These are phyloP conservation scores for Phlyctochytrium arcticum DNA, from an alignment of 192 early-diverging fungal species.

Conservation along the genomic window DNA sequence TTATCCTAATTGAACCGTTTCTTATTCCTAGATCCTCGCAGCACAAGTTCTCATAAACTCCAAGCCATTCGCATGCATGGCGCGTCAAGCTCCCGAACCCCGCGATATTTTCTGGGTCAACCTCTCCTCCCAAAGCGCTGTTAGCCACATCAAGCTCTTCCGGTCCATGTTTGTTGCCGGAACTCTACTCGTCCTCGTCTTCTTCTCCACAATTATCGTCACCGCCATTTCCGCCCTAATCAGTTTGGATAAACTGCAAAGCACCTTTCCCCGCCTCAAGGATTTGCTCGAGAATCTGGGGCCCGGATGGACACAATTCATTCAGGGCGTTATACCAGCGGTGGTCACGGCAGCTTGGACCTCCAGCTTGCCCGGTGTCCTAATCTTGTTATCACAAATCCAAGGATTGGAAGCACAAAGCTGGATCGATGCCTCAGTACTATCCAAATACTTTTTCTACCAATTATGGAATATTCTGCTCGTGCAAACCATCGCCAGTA, in stretches of 20 bases:
- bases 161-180: slow-evolving; percentile 31
- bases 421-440: slow-evolving; percentile 47
- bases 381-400: slow-evolving; percentile 41
- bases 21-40: slow-evolving; percentile 32
- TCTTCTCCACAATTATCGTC: slow-evolving; percentile 34
- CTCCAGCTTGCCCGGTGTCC: slow-evolving; percentile 38
- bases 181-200: slow-evolving; percentile 32
- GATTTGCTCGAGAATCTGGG: slow-evolving; percentile 29
- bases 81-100: slow-evolving; percentile 48
- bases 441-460: slow-evolving; percentile 53
- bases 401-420: slow-evolving; percentile 49
- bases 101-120: slow-evolving; percentile 57
- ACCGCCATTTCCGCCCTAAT: slow-evolving; percentile 30
- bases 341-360: slow-evolving; percentile 46
- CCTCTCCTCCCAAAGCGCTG: slow-evolving; percentile 39
- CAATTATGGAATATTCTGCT: slow-evolving; percentile 46
- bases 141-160: slow-evolving; percentile 45
- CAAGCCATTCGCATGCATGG: slow-evolving; percentile 48
- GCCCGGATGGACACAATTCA: slow-evolving; percentile 27
- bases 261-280: slow-evolving; percentile 30
- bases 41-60: slow-evolving; percentile 40
- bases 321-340: slow-evolving; percentile 44
- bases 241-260: slow-evolving; percentile 25
- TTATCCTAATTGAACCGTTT: neutral
- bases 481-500: slow-evolving; percentile 33